Conservation (phyloP, 176 grass and related monocot species). For the Oropetium thomaeum region DNA sequence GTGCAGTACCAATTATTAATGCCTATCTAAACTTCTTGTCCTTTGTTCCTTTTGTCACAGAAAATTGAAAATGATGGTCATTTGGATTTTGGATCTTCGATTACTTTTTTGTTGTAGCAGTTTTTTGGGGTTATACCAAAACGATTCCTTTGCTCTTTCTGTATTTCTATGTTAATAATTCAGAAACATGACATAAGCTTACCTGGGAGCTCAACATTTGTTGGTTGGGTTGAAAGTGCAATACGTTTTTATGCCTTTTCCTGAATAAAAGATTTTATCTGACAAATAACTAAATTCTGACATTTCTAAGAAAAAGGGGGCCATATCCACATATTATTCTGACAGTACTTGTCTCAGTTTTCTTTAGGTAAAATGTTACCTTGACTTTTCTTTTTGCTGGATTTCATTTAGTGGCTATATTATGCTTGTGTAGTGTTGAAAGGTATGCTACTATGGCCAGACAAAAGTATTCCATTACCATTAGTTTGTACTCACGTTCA, state of each 20-base stretch:
- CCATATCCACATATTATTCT: background rate
- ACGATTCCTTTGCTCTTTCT: background rate
- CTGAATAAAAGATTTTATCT: background rate
- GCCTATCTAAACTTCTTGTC: background rate
- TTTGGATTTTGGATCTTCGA: background rate
- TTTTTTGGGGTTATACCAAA: background rate
- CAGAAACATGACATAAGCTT: background rate
- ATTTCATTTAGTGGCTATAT: slow-evolving; percentile 11
- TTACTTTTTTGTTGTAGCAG: background rate
- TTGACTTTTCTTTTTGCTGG: background rate
- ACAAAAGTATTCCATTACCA: background rate
- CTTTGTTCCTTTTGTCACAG: background rate
- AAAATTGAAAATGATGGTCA: background rate
- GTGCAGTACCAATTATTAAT: background rate
- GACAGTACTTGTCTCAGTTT: background rate
- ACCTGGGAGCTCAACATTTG: background rate
- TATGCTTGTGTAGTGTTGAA: background rate
- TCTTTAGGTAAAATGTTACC: background rate
- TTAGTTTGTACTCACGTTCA: background rate
- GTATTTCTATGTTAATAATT: background rate
- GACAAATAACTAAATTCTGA: background rate
- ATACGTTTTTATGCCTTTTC: background rate
- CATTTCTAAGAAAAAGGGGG: background rate
- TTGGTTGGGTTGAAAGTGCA: background rate
- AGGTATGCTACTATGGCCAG: slow-evolving; percentile 12